A percentile compares a stretch with the other conserved stretches of the same genome.
These are phyloP conservation scores for Omphalotus guepiniiformis DNA, from an alignment of 768 basidiomycete genomes.

Conservation along the genomic window DNA sequence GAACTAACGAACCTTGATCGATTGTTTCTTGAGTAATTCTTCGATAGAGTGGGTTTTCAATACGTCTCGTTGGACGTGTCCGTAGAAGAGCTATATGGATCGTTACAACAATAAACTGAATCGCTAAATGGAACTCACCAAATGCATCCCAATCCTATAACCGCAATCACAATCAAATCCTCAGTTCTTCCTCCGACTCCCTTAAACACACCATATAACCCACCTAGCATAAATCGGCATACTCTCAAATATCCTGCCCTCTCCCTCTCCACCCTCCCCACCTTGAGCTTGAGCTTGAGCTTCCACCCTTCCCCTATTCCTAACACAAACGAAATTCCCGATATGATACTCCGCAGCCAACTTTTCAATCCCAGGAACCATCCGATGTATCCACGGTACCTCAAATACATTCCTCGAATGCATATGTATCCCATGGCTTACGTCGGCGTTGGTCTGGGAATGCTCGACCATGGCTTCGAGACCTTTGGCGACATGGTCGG, in stretches of 20 bases:
- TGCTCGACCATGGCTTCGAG: slow-evolving; percentile 33
- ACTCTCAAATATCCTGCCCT: slow-evolving; percentile 63
- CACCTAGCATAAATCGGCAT: slow-evolving; percentile 69
- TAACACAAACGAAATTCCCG: slow-evolving; percentile 54
- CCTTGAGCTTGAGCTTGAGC: too few species aligned
- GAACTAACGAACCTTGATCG: slow-evolving; percentile 37
- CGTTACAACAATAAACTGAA: background rate
- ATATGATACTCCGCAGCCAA: slow-evolving; percentile 49
- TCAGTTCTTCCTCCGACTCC: too few species aligned
- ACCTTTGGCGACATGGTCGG: slow-evolving; percentile 27
- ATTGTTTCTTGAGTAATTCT: slow-evolving; percentile 48
- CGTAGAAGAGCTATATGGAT: slow-evolving; percentile 44
- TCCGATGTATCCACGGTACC: slow-evolving; percentile 37
- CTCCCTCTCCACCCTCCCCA: slow-evolving; percentile 11
- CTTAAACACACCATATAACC: slow-evolving; percentile 7
- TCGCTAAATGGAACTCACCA: slow-evolving; percentile 18
- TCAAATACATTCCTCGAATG: slow-evolving; percentile 23
- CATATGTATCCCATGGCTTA: slow-evolving; percentile 28
- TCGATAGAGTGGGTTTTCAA: slow-evolving; percentile 47
- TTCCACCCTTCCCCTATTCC: slow-evolving; percentile 37
- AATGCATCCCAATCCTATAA: slow-evolving; percentile 64
- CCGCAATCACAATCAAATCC: background rate
- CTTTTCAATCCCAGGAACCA: slow-evolving; percentile 54
- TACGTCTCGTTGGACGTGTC: slow-evolving; percentile 43
- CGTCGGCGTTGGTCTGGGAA: slow-evolving; percentile 23